A percentile compares a stretch with the other conserved stretches of the same genome.
phyloP scores from a whole-genome alignment of 352 stramenopile genomes.

The Phytophthora kernoviae region DNA sequence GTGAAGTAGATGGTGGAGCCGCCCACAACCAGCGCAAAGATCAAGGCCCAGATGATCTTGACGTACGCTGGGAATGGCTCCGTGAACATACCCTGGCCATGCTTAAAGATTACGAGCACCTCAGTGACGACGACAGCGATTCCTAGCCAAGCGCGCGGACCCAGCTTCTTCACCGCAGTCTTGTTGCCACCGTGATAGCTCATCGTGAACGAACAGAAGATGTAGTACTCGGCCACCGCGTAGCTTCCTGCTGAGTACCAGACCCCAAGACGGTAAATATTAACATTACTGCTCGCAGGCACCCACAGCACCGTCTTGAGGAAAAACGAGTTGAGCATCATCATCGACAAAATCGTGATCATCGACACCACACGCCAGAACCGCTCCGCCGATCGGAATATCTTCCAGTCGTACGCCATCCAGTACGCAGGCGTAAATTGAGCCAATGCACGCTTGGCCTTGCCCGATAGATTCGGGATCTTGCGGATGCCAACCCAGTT shows the following conservation, averaged over 20 bases:
- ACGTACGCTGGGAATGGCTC: slow-evolving; percentile 80
- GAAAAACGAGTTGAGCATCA: slow-evolving; percentile 97
- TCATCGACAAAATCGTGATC: slow-evolving; percentile 90
- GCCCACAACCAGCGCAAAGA: slow-evolving; percentile 74
- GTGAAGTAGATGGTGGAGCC: slow-evolving; percentile 88
- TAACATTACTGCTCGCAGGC: slow-evolving; percentile 79
- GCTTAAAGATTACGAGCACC: slow-evolving; percentile 84
- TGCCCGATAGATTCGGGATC: slow-evolving; percentile 81
- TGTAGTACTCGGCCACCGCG: slow-evolving; percentile 89
- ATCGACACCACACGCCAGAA: slow-evolving; percentile 92
- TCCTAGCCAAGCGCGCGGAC: slow-evolving; percentile 81
- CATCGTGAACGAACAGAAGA: slow-evolving; percentile 89
- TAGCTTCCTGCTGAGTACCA: slow-evolving; percentile 90
- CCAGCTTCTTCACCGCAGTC: slow-evolving; percentile 80
- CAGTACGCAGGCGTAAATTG: slow-evolving; percentile 92
- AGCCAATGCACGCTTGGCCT: slow-evolving; percentile 78
- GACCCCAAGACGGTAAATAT: slow-evolving; percentile 77
- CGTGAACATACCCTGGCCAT: slow-evolving; percentile 89
- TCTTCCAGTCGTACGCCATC: slow-evolving; percentile 94
- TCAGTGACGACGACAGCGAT: slow-evolving; percentile 80
- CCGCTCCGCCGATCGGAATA: slow-evolving; percentile 90
- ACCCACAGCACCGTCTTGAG: slow-evolving; percentile 94
- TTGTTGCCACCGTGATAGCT: slow-evolving; percentile 53
- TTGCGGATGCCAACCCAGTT: slow-evolving; percentile 90
- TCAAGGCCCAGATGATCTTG: slow-evolving; percentile 81